Conservation (phyloP, 2,329 filamentous ascomycete genomes). For the Diaporthe humulicola region DNA sequence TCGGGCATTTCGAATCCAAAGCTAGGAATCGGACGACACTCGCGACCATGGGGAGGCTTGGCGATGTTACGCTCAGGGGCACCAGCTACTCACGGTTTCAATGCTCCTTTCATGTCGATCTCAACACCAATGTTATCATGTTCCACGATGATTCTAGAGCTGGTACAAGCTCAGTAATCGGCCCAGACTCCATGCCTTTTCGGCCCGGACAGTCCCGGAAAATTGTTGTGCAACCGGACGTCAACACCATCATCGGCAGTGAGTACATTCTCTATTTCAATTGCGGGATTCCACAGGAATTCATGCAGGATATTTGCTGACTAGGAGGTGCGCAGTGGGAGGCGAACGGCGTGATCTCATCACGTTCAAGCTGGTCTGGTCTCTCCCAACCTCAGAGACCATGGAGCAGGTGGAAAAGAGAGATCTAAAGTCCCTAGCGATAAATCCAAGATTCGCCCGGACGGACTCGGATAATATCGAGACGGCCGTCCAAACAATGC, state of each 20-base stretch:
- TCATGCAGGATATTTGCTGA: too few species aligned
- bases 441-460: conserved; percentile 6
- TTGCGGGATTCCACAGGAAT: too few species aligned
- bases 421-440: background rate
- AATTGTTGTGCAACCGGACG: background rate
- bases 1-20: background rate
- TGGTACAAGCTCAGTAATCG: conserved; percentile 30
- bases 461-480: background rate
- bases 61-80: conserved; percentile 2
- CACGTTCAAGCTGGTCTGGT: conserved; percentile 27
- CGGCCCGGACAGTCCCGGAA: background rate
- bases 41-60: conserved; percentile 2
- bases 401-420: background rate
- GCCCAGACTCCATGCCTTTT: conserved; percentile 12
- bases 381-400: background rate
- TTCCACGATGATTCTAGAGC: conserved; percentile 30
- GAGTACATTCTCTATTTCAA: background rate
- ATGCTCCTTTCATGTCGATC: conserved; percentile 36
- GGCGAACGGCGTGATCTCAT: conserved; percentile 25
- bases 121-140: conserved; percentile 31
- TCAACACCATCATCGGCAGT: conserved; percentile 34
- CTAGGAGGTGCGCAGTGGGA: background rate
- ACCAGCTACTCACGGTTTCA: conserved; percentile 17
- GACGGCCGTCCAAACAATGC: background rate
- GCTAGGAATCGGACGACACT: background rate